phyloP scores from a whole-genome alignment of 805 yeast genomes.

The Grigorovia jiainica region DNA sequence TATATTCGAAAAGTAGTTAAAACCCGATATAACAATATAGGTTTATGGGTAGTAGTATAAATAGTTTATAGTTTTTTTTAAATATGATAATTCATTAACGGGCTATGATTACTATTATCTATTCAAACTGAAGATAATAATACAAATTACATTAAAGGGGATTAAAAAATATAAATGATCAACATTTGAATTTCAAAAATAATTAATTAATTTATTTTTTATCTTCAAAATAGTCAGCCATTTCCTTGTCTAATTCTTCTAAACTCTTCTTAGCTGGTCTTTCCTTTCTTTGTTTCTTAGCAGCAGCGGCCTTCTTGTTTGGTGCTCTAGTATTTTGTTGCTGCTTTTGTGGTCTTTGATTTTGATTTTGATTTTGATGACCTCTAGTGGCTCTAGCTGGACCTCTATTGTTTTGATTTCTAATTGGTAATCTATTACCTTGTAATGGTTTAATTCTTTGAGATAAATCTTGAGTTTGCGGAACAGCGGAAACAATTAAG shows the following conservation, averaged over 20 bases:
- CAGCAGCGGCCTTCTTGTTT: conserved; percentile 29
- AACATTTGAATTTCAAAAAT: background rate
- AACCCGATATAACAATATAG: too few species aligned
- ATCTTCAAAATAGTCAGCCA: conserved; percentile 84
- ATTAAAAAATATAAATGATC: background rate
- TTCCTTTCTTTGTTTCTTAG: conserved; percentile 30
- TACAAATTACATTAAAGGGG: background rate
- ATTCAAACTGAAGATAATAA: too few species aligned
- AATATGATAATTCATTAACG: too few species aligned
- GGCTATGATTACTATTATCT: too few species aligned
- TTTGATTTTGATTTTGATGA: conserved; percentile 18
- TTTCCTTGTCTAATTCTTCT: conserved; percentile 94
- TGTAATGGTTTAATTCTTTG: conserved; percentile 53
- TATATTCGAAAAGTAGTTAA: too few species aligned
- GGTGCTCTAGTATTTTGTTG: conserved; percentile 18
- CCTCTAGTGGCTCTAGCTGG: conserved; percentile 15
- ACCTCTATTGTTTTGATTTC: conserved; percentile 5
- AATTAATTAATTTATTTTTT: conserved; percentile 11
- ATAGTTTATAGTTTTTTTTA: too few species aligned
- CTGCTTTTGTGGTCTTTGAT: conserved; percentile 6
- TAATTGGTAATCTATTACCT: conserved; percentile 5
- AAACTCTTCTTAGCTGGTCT: conserved; percentile 60
- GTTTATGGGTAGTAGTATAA: too few species aligned
- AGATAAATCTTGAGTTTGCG: conserved; percentile 50
- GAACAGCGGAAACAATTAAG: conserved; percentile 75